Evolutionary conservation across 108 stramenopile genomes (phyloP).

Genomic region (Cyclotella kingstonii): DNA sequence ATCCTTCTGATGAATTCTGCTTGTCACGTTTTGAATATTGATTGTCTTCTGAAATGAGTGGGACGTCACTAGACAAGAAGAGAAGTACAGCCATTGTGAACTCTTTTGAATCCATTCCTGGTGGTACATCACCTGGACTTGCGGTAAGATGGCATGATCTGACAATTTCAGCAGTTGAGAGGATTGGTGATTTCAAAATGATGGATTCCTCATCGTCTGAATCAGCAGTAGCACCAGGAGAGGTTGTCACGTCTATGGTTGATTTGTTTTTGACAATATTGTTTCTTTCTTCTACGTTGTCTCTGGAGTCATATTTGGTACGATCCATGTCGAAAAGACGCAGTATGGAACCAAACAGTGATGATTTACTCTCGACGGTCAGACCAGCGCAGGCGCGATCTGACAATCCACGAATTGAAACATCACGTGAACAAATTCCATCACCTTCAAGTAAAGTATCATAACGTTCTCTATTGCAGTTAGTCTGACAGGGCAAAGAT

Average conservation of each 20-base stretch:
- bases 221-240: background rate
- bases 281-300: background rate
- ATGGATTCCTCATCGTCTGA: background rate
- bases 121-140: slow-evolving; percentile 62
- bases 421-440: slow-evolving; percentile 18
- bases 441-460: slow-evolving; percentile 5
- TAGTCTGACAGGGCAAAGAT: background rate
- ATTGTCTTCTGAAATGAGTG: slow-evolving; percentile 26
- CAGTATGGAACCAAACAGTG: slow-evolving; percentile 40
- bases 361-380: slow-evolving; percentile 31
- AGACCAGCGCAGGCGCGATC: slow-evolving; percentile 42
- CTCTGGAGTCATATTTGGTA: too few relatives aligned
- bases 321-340: slow-evolving; percentile 31
- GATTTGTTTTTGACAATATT: slow-evolving; percentile 9
- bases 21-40: background rate
- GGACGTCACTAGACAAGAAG: slow-evolving; percentile 49
- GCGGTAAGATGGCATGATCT: slow-evolving; percentile 57
- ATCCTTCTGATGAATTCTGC: slow-evolving; percentile 23
- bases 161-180: slow-evolving; percentile 58
- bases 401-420: slow-evolving; percentile 44
- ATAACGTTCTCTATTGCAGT: slow-evolving; percentile 3
- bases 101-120: slow-evolving; percentile 73
- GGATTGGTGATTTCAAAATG: slow-evolving; percentile 29
- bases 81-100: slow-evolving; percentile 65
- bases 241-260: background rate